Evolutionary conservation across 1,284 basidiomycete genomes (phyloP).

Genomic region (Cutaneotrichosporon sp.): DNA sequence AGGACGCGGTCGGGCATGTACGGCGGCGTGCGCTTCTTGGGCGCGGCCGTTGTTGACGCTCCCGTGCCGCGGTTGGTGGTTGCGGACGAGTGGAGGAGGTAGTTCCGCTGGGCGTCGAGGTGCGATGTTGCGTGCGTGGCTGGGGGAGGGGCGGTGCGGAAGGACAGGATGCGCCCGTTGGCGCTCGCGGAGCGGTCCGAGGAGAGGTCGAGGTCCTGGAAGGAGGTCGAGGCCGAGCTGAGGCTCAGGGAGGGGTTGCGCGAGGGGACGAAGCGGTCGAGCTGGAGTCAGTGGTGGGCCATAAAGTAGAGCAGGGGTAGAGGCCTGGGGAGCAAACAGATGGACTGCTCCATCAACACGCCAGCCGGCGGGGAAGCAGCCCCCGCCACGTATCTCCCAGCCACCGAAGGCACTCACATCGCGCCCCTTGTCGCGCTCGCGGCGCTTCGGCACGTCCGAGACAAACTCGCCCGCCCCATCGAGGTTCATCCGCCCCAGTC

Average conservation of each 20-base stretch:
- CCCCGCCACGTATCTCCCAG: too few relatives aligned
- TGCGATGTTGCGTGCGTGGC: conserved; percentile 49
- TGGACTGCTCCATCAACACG: too few relatives aligned
- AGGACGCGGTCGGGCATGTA: conserved; percentile 86
- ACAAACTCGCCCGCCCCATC: conserved; percentile 29
- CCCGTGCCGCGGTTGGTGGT: conserved; percentile 31
- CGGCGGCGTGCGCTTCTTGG: conserved; percentile 42
- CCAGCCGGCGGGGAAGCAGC: too few relatives aligned
- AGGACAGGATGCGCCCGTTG: conserved; percentile 49
- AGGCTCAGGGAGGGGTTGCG: conserved; percentile 36
- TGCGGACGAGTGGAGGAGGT: conserved; percentile 40
- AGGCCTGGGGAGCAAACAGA: too few relatives aligned
- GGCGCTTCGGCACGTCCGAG: conserved; percentile 10
- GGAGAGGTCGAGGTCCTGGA: conserved; percentile 35
- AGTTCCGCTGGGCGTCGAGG: conserved; percentile 48
- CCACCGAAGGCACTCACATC: conserved; percentile 3
- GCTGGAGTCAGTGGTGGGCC: conserved; percentile 23
- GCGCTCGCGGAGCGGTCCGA: conserved; percentile 13
- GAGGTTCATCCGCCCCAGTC: conserved; percentile 46
- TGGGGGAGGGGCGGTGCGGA: conserved; percentile 48
- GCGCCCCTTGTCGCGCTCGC: conserved; percentile 16
- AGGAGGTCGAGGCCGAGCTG: conserved; percentile 29
- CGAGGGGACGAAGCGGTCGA: conserved; percentile 53
- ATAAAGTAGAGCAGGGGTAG: too few relatives aligned
- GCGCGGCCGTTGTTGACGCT: too few relatives aligned